Conservation (phyloP, 108 stramenopile genomes). For the Pseudonitzschia delicatissima region DNA sequence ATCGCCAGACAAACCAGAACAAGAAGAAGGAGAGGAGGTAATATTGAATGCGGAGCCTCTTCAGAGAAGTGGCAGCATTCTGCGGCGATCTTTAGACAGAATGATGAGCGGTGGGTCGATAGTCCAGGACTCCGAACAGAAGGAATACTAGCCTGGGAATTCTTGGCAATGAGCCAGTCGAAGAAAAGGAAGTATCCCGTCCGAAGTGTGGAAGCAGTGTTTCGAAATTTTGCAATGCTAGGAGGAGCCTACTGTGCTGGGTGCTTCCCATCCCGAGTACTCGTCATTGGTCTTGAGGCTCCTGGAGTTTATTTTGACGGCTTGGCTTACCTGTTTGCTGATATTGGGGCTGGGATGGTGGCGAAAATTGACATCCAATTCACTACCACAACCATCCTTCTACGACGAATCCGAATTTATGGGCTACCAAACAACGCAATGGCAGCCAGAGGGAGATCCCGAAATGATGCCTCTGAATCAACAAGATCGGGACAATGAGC, state of each 20-base stretch:
- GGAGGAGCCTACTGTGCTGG: constrained; percentile 29
- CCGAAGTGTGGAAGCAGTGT: constrained; percentile 27
- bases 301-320: constrained; percentile 42
- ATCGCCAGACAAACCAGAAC: too few species aligned
- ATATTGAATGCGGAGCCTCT: neutral
- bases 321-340: constrained; percentile 66
- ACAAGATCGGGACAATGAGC: neutral
- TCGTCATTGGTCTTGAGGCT: constrained; percentile 13
- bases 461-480: constrained; percentile 6
- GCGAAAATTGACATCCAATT: neutral
- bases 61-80: neutral
- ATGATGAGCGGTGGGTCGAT: neutral
- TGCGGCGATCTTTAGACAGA: neutral
- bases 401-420: too few species aligned
- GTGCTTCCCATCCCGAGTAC: constrained; percentile 26
- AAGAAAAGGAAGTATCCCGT: too few species aligned
- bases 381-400: neutral
- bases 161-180: too few species aligned
- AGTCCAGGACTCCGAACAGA: neutral
- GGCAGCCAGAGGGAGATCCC: neutral
- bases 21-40: neutral
- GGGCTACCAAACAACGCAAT: neutral
- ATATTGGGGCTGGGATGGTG: constrained; percentile 37
- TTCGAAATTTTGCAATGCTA: constrained; percentile 23
- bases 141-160: neutral